Evolutionary conservation across 106 monocot genomes (phyloP).

Genomic region (Xerophyta viscosa): DNA sequence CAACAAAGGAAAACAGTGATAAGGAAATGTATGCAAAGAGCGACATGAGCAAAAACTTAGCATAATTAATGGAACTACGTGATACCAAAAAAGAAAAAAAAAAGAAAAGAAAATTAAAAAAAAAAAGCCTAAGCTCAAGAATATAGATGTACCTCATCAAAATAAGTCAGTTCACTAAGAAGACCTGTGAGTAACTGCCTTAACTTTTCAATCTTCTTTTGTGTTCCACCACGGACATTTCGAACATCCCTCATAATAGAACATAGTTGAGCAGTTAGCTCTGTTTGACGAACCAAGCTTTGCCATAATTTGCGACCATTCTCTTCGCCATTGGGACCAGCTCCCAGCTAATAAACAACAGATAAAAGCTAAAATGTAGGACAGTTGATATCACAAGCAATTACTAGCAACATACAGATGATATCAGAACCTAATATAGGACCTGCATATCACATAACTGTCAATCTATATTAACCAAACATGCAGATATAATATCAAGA

Average conservation of each 20-base stretch:
- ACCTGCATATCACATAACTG: too few relatives aligned
- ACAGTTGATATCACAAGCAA: neutral
- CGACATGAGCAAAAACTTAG: too few relatives aligned
- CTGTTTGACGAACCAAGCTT: constrained; percentile 81
- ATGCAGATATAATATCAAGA: neutral
- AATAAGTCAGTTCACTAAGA: constrained; percentile 90
- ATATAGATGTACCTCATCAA: constrained; percentile 77
- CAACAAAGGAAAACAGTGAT: too few relatives aligned
- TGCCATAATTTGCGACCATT: constrained; percentile 82
- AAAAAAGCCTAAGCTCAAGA: too few relatives aligned
- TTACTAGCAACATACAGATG: neutral
- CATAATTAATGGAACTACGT: too few relatives aligned
- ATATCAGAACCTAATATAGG: neutral
- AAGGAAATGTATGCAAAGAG: too few relatives aligned
- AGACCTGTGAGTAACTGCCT: constrained; percentile 82
- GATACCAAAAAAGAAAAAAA: constrained; percentile 5
- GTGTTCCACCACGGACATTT: constrained; percentile 81
- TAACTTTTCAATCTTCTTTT: constrained; percentile 94
- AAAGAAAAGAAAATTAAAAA: constrained; percentile 1
- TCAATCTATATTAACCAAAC: neutral
- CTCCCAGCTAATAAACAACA: constrained; percentile 24
- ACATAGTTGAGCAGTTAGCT: constrained; percentile 81
- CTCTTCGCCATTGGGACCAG: constrained; percentile 50
- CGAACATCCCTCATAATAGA: constrained; percentile 89
- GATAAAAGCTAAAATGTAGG: constrained; percentile 1